phyloP scores from a whole-genome alignment of 176 grass and related monocot genomes.

The Puya raimondii region DNA sequence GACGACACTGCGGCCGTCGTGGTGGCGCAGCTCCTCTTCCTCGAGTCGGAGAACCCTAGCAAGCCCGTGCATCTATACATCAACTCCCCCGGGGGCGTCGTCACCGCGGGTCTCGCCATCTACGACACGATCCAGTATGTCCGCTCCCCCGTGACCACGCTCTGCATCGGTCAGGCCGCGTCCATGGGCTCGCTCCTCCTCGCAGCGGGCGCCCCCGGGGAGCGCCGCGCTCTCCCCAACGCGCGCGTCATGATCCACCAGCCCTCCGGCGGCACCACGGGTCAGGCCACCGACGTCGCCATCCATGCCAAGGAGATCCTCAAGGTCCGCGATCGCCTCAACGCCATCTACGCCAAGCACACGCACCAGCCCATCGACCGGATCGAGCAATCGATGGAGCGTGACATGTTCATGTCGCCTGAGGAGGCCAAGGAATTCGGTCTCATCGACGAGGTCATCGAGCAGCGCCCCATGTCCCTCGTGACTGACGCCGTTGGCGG shows the following conservation, averaged over 20 bases:
- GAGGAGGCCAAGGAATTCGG: slow-evolving; percentile 81
- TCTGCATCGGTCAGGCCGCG: slow-evolving; percentile 87
- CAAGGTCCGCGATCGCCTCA: slow-evolving; percentile 70
- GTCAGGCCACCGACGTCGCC: slow-evolving; percentile 61
- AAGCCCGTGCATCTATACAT: slow-evolving; percentile 94
- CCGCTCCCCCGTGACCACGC: slow-evolving; percentile 68
- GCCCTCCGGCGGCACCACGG: slow-evolving; percentile 70
- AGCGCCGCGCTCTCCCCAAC: slow-evolving; percentile 82
- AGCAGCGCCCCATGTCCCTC: slow-evolving; percentile 46
- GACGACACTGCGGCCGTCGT: slow-evolving; percentile 67
- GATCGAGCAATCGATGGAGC: slow-evolving; percentile 78
- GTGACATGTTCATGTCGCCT: slow-evolving; percentile 83
- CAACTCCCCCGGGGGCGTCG: slow-evolving; percentile 66
- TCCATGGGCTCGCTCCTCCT: slow-evolving; percentile 95
- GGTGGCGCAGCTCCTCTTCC: slow-evolving; percentile 88
- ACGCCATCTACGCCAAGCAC: slow-evolving; percentile 82
- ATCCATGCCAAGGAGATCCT: slow-evolving; percentile 96
- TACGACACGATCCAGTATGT: slow-evolving; percentile 99
- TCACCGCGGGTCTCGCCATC: slow-evolving; percentile 79
- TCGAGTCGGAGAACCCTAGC: slow-evolving; percentile 88
- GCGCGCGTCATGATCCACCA: slow-evolving; percentile 94
- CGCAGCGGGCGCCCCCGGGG: slow-evolving; percentile 66
- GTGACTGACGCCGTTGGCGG: slow-evolving; percentile 34
- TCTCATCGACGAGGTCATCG: slow-evolving; percentile 85
- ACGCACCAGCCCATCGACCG: slow-evolving; percentile 39